Base-by-base conservation (phyloP, 1,284 basidiomycete genomes). In the Exobasidium cylindrosporum region DNA sequence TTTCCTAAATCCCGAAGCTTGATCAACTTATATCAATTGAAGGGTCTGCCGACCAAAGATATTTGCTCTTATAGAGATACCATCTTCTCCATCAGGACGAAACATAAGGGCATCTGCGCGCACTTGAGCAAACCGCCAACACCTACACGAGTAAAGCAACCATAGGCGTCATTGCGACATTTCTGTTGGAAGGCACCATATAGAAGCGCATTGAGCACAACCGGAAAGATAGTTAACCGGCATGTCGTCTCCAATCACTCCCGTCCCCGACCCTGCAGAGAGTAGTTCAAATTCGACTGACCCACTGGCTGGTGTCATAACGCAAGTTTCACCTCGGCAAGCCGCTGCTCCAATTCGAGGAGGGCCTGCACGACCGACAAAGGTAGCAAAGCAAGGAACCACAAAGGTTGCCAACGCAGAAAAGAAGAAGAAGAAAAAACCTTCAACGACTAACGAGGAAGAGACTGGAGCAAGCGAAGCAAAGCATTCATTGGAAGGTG, bases 321-420 rank as follows among this genome's bases (percentile, higher is more conserved):
- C 72, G 5, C 72, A 74, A 46, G 72, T 74, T 13, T 67, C 67
- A 52, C 72, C 70, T 0, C 65, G 66, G 6, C 68, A 68, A 45
- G 61, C 57, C 0, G 56, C 67, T 7, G 57, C 45, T 40, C 60
- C 30, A 10, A 45, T 44, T 6, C 61, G 67, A 17, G 60, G 61
- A 2, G 52, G 64, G 30, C 64, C 62, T 35, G 63, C 65, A 0
- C 47, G 65, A 7, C 70, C 64, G 23, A 58, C 35, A 23, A 4
- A 35, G 6, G 52, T 55, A 6, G 11, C 59, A 13, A 72, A 68
- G 58, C 32, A 45, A 14, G 57, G 47, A 31, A 17, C 28, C 17
- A 40, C 35, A 43, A 57, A n/a, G 24, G 26, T 47, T 53, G 30
- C 58, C 21, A 50, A 13, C 14, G 58, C n/a, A 14, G 57, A 47